Conservation (phyloP, 192 early-diverging fungal species). For the Coemansia furcata region DNA sequence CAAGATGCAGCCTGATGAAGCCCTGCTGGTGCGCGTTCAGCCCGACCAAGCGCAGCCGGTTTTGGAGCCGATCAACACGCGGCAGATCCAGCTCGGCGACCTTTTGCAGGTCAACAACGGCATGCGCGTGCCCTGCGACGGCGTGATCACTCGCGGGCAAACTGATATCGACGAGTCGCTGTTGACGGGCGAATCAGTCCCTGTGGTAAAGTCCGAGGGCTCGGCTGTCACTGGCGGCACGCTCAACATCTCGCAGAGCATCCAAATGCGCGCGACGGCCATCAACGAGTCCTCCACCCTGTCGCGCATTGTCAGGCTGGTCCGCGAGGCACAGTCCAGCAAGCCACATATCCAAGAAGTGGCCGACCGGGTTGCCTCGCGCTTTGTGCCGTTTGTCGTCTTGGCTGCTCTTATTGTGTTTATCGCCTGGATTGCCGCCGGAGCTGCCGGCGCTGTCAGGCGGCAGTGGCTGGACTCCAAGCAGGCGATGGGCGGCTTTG, state of each 20-base stretch:
- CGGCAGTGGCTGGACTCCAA: slow-evolving; percentile 37
- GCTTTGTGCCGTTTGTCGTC: slow-evolving; percentile 90
- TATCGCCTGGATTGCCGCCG: slow-evolving; percentile 66
- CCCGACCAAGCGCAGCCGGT: background rate
- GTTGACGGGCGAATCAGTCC: slow-evolving; percentile 89
- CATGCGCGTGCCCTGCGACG: slow-evolving; percentile 64
- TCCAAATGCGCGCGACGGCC: slow-evolving; percentile 78
- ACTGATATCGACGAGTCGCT: slow-evolving; percentile 84
- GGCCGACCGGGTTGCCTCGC: slow-evolving; percentile 83
- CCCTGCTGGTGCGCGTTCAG: slow-evolving; percentile 21
- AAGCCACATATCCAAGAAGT: slow-evolving; percentile 93
- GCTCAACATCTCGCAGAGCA: slow-evolving; percentile 78
- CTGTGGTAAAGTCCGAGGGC: slow-evolving; percentile 69
- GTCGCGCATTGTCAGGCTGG: slow-evolving; percentile 86
- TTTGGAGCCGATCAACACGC: slow-evolving; percentile 27
- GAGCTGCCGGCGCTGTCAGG: slow-evolving; percentile 32
- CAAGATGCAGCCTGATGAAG: slow-evolving; percentile 55
- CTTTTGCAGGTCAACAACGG: slow-evolving; percentile 56
- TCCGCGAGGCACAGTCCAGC: slow-evolving; percentile 88
- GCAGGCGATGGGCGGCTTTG: slow-evolving; percentile 47
- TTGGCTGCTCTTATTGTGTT: slow-evolving; percentile 71
- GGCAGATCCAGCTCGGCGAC: slow-evolving; percentile 48
- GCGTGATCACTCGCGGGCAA: slow-evolving; percentile 36
- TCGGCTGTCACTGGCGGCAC: slow-evolving; percentile 86
- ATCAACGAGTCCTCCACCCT: slow-evolving; percentile 88